phyloP scores from a whole-genome alignment of 1,284 basidiomycete species.

The Ceratobasidium sp. region DNA sequence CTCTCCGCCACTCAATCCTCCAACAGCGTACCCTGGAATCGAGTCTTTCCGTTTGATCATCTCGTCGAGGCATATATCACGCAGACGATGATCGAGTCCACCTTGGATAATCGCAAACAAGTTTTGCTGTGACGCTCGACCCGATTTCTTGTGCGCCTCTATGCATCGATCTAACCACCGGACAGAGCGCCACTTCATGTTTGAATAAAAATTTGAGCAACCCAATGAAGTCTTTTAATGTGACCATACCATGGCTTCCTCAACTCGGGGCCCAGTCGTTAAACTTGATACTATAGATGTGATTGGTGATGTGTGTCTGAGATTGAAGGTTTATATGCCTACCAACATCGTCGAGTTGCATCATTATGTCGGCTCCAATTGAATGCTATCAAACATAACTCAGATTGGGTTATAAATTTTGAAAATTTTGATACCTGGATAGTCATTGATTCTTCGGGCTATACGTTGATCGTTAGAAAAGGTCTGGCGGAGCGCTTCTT shows the following conservation, averaged over 20 bases:
- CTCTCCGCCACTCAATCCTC: constrained; percentile 80
- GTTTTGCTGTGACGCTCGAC: constrained; percentile 69
- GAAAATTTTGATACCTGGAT: constrained; percentile 44
- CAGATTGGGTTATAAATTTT: background rate
- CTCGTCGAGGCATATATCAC: constrained; percentile 76
- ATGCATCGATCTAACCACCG: constrained; percentile 89
- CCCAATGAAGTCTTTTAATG: background rate
- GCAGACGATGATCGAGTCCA: constrained; percentile 70
- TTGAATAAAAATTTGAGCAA: too few species aligned
- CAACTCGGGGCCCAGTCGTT: constrained; percentile 75
- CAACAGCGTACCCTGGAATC: constrained; percentile 84
- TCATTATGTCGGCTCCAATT: constrained; percentile 88
- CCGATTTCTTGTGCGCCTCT: constrained; percentile 69
- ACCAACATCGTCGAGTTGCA: constrained; percentile 91
- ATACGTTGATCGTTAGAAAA: constrained; percentile 32
- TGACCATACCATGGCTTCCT: constrained; percentile 68
- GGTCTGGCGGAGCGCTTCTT: too few species aligned
- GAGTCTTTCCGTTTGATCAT: constrained; percentile 76
- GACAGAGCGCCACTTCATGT: constrained; percentile 65
- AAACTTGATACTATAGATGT: constrained; percentile 67
- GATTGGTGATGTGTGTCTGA: background rate
- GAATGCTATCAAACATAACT: constrained; percentile 76
- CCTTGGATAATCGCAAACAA: constrained; percentile 90
- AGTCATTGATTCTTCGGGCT: constrained; percentile 82
- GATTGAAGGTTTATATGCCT: constrained; percentile 47